These are phyloP conservation scores for Flaveria sonorensis DNA, from an alignment of 129 eudicot species.

Conservation along the genomic window DNA sequence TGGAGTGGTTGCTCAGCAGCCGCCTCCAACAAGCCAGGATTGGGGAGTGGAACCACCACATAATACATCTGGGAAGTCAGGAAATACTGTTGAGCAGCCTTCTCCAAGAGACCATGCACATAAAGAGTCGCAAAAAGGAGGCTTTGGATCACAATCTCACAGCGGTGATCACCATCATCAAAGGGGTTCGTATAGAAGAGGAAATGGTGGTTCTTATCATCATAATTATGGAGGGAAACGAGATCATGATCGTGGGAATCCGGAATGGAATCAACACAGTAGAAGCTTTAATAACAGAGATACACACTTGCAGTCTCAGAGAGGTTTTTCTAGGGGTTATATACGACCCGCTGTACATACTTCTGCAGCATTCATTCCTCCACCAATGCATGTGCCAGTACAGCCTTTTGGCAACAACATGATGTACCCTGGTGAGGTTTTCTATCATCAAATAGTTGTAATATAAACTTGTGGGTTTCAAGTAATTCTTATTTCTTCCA, in stretches of 20 bases:
- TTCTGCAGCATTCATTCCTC: slow-evolving; percentile 48
- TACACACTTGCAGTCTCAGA: slow-evolving; percentile 52
- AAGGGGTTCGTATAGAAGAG: slow-evolving; percentile 60
- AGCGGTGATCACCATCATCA: slow-evolving; percentile 61
- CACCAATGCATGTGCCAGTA: slow-evolving; percentile 51
- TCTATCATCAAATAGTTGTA: slow-evolving; percentile 1
- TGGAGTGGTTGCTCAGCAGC: slow-evolving; percentile 57
- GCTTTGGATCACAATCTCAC: slow-evolving; percentile 51
- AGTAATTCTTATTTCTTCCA: slow-evolving; percentile 37
- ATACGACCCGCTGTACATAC: slow-evolving; percentile 53
- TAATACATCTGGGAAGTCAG: slow-evolving; percentile 37
- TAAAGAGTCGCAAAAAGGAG: slow-evolving; percentile 62
- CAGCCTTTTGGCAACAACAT: slow-evolving; percentile 56
- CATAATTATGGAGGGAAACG: slow-evolving; percentile 69
- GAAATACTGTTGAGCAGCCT: slow-evolving; percentile 46
- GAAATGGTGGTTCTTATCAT: slow-evolving; percentile 59
- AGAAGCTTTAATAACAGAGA: slow-evolving; percentile 67
- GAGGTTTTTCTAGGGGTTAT: slow-evolving; percentile 57
- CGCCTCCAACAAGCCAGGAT: slow-evolving; percentile 41
- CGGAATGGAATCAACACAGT: slow-evolving; percentile 64
- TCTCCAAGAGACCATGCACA: slow-evolving; percentile 47
- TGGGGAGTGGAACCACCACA: slow-evolving; percentile 35
- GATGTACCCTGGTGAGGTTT: slow-evolving; percentile 70
- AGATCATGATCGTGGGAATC: slow-evolving; percentile 78
- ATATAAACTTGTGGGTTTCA: slow-evolving; percentile 7